These are phyloP conservation scores for Sporothrix protearum DNA, from an alignment of 2,329 filamentous ascomycete species.

Conservation along the genomic window DNA sequence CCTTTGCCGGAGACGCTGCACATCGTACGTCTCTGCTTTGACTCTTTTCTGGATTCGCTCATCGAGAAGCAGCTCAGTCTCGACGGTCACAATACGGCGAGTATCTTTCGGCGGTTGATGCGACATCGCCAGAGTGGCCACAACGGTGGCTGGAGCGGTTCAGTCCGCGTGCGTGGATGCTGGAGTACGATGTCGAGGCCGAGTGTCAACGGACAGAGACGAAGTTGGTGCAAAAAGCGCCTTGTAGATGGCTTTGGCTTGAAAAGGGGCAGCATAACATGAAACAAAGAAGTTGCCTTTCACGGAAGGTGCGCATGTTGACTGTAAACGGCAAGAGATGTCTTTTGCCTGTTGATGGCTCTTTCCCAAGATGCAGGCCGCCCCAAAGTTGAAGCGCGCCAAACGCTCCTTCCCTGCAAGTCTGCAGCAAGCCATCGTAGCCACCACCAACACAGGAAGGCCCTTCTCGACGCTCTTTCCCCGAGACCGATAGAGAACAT, in stretches of 20 bases:
- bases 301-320: neutral
- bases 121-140: slow-evolving; percentile 13
- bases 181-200: slow-evolving; percentile 22
- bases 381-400: no score
- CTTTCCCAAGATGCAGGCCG: neutral
- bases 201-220: slow-evolving; percentile 14
- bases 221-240: neutral
- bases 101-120: neutral
- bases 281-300: neutral
- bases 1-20: slow-evolving; percentile 22
- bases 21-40: slow-evolving; percentile 18
- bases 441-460: neutral
- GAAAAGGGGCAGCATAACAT: neutral
- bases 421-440: slow-evolving; percentile 5
- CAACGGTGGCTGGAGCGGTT: slow-evolving; percentile 17
- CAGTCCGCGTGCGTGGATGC: slow-evolving; percentile 16
- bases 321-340: no score
- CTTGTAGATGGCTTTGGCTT: neutral
- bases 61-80: slow-evolving; percentile 20
- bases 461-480: neutral
- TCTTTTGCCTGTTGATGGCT: neutral
- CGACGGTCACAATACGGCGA: neutral
- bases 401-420: neutral
- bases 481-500: neutral
- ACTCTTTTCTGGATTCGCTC: neutral